phyloP scores from a whole-genome alignment of 2,329 filamentous ascomycete genomes.

The Pyrenochaeta sp. region DNA sequence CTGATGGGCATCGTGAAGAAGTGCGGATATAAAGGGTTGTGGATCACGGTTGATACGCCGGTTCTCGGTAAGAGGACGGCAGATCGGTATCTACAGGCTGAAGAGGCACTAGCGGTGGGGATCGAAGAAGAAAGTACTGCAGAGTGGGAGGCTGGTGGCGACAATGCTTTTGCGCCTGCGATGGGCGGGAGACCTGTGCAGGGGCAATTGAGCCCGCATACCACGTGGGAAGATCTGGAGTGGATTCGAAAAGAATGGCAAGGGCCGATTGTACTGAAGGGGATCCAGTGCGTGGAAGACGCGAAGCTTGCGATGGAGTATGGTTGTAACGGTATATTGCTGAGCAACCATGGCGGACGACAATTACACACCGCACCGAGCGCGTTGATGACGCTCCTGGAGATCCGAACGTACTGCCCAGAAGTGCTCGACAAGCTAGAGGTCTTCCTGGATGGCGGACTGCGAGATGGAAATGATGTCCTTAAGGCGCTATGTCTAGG shows the following conservation, averaged over 20 bases:
- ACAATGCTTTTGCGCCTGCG: conserved; percentile 64
- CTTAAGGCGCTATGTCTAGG: conserved; percentile 51
- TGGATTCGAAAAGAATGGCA: conserved; percentile 54
- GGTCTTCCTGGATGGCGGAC: conserved; percentile 50
- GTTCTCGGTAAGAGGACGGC: conserved; percentile 46
- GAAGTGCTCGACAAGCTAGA: conserved; percentile 48
- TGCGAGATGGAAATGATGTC: conserved; percentile 50
- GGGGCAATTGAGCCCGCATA: conserved; percentile 52
- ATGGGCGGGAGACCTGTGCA: conserved; percentile 58
- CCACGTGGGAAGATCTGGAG: conserved; percentile 59
- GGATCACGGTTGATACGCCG: conserved; percentile 50
- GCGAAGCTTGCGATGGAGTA: conserved; percentile 55
- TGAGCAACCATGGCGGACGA: conserved; percentile 64
- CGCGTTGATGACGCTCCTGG: conserved; percentile 48
- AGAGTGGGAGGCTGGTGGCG: conserved; percentile 62
- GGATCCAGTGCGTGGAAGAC: conserved; percentile 56
- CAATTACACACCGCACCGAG: conserved; percentile 57
- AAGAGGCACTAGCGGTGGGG: conserved; percentile 60
- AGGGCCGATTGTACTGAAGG: conserved; percentile 56
- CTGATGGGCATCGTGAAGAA: conserved; percentile 43
- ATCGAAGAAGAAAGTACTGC: conserved; percentile 61
- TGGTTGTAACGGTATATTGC: conserved; percentile 57
- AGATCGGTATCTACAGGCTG: conserved; percentile 52
- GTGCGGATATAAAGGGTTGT: conserved; percentile 45
- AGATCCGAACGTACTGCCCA: conserved; percentile 49